Evolutionary conservation across 2,329 filamentous ascomycete genomes (phyloP).

Genomic region (Diaporthe ampelina): DNA sequence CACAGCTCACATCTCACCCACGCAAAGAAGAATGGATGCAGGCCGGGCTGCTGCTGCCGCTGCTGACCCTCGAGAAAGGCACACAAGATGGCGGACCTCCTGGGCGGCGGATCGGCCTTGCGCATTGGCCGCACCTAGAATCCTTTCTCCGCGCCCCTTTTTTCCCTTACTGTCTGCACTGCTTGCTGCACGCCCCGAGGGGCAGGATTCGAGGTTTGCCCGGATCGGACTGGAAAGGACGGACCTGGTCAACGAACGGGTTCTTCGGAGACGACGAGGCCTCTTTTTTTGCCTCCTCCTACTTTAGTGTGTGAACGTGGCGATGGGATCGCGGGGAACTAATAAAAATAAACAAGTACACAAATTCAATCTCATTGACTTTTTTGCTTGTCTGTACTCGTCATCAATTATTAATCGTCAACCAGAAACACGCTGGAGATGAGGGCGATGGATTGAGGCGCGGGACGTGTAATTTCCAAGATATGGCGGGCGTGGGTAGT

Average conservation of each 20-base stretch:
- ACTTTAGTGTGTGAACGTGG: background rate
- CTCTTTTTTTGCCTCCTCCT: background rate
- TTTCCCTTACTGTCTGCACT: background rate
- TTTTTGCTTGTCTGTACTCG: background rate
- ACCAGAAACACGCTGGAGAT: constrained; percentile 25
- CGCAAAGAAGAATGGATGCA: background rate
- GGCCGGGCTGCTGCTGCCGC: no score
- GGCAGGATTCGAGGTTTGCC: background rate
- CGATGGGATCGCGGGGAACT: background rate
- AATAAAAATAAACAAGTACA: background rate
- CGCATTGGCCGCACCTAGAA: constrained; percentile 29
- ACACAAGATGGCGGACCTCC: background rate
- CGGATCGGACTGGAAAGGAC: background rate
- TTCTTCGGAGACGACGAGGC: background rate
- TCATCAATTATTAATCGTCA: constrained; percentile 27
- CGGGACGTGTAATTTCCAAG: constrained; percentile 16
- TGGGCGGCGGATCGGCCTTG: constrained; percentile 16
- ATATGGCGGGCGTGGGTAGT: background rate
- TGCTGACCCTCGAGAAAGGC: background rate
- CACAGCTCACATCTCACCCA: background rate
- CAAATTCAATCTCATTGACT: background rate
- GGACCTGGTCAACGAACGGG: background rate
- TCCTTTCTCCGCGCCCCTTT: constrained; percentile 18
- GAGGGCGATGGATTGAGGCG: constrained; percentile 13
- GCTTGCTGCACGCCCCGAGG: background rate